Evolutionary conservation across 768 basidiomycete species (phyloP).

Genomic region (Boletellus emodensis): DNA sequence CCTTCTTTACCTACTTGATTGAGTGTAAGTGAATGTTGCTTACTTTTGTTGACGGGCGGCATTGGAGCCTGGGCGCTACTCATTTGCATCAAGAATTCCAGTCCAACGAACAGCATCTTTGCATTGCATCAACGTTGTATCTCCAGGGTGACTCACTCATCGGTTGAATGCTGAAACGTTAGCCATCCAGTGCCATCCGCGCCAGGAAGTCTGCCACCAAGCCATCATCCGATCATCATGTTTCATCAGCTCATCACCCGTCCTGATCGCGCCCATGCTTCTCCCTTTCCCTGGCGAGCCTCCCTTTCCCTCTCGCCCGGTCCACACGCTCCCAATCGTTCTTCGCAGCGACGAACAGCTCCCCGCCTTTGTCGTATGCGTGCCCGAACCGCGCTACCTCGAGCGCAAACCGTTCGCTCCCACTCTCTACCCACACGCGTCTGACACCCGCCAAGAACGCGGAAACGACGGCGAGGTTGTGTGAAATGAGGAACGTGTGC

Average conservation of each 20-base stretch:
- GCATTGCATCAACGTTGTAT: too few relatives aligned
- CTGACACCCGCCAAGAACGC: conserved; percentile 63
- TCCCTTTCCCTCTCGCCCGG: conserved; percentile 67
- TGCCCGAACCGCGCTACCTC: conserved; percentile 51
- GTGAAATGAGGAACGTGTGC: conserved; percentile 67
- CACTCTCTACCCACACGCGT: conserved; percentile 18
- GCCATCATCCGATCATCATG: not conserved
- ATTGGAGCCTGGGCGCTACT: too few relatives aligned
- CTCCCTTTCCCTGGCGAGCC: conserved; percentile 60
- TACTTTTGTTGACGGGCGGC: too few relatives aligned
- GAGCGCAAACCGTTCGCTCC: conserved; percentile 27
- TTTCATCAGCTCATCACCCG: not conserved
- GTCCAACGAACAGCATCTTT: too few relatives aligned
- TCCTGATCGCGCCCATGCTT: conserved; percentile 24
- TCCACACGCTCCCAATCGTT: conserved; percentile 64
- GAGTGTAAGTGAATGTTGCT: not conserved
- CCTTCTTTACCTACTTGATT: not conserved
- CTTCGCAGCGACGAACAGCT: conserved; percentile 50
- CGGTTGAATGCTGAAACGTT: too few relatives aligned
- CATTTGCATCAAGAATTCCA: too few relatives aligned
- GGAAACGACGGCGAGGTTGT: conserved; percentile 69
- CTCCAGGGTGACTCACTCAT: too few relatives aligned
- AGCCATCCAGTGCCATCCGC: too few relatives aligned
- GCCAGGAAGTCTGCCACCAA: not conserved
- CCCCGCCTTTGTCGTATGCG: conserved; percentile 46